phyloP scores from a whole-genome alignment of 176 grass and related monocot species.

The Zea mays region DNA sequence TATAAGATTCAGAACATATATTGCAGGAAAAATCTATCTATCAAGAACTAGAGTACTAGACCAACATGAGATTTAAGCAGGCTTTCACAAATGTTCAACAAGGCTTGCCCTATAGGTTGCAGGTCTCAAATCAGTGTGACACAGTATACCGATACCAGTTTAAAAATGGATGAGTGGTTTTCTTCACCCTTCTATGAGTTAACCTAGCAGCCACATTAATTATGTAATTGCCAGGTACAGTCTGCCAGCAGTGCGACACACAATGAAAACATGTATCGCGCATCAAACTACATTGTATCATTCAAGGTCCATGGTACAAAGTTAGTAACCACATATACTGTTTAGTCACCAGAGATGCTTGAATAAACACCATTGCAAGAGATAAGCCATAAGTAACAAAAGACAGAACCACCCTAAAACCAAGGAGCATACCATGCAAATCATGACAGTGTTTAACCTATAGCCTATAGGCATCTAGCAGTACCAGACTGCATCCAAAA shows the following conservation, averaged over 20 bases:
- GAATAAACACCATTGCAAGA: conserved; percentile 7
- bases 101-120: conserved; percentile 13
- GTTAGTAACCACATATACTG: conserved; percentile 2
- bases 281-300: conserved; percentile 18
- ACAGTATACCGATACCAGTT: background rate
- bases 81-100: conserved; percentile 17
- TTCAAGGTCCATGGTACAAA: conserved; percentile 21
- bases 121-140: background rate
- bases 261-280: background rate
- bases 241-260: background rate
- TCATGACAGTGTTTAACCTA: background rate
- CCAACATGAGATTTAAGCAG: conserved; percentile 12
- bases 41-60: conserved; percentile 1
- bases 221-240: conserved; percentile 1
- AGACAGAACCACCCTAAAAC: background rate
- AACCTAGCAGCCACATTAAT: conserved; percentile 7
- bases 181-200: conserved; percentile 11
- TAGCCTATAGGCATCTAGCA: background rate
- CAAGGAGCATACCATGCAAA: background rate
- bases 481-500: background rate
- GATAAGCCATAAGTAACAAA: background rate
- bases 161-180: conserved; percentile 8
- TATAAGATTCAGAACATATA: conserved; percentile 4
- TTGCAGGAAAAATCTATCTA: background rate
- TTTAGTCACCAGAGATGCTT: background rate